Evolutionary conservation across 768 basidiomycete species (phyloP), one percentile per base, ranked within the genome.

Genomic region (Trametes meyenii): DNA sequence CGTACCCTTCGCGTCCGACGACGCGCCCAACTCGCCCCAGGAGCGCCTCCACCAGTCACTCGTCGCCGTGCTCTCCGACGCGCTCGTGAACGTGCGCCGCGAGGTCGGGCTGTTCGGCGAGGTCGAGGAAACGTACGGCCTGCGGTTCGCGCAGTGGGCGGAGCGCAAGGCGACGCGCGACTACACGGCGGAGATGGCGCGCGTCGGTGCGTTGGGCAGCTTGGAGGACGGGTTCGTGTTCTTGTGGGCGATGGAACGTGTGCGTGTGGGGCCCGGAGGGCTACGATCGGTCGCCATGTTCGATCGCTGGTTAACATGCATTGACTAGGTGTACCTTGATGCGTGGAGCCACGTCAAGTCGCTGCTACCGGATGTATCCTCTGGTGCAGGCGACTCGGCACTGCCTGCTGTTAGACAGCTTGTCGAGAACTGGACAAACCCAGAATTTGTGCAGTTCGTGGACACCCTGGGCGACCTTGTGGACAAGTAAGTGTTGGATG

Each of bases 161-260:
- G 83, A 85, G 65, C 75, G 84, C 54, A 85, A 84, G 65, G 82
- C 77, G 10, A 92, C 90, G 10, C 78, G 82, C 64, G 83, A 86
- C 58, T 91, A 90, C 65, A 85, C 87, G 1, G 88, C 89, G 11
- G 87, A 89, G 71, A 86, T 92, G 84, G 78, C 79, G 2, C 78
- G 84, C 6, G 74, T 85, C 2, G 78, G 79, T 3, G 73, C 76
- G 5, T 67, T 73, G 16, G 81, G 78, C 3, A 76, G 74, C 0
- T 64, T 89, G 19, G 80, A 83, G 50, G 89, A 92, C 43, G 87
- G 86, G 0, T 72, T 92, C 21, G 76, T 91, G 1, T 86, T 92
- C 62, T 73, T 92, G 14, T 91, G 89, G 89, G 86, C 86, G 0
- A 91, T 91, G 89, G 90, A 91, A 70, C 80, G 83, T 76, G 89